Evolutionary conservation across 2,329 filamentous ascomycete genomes (phyloP).

Genomic region (Arthrobotrys entomopaga): DNA sequence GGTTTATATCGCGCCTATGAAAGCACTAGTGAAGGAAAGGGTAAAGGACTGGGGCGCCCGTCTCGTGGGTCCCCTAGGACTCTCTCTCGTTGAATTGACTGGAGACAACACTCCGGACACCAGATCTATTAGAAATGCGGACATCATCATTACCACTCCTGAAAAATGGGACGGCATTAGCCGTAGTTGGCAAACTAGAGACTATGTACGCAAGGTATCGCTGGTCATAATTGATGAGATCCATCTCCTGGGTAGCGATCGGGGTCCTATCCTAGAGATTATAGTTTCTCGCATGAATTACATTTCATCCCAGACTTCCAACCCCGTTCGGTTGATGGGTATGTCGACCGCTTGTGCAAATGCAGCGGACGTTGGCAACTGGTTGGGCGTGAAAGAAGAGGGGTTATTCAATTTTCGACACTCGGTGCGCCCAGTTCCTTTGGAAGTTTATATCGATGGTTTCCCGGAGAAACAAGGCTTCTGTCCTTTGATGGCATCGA

Average conservation of each 20-base stretch:
- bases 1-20: conserved; percentile 99
- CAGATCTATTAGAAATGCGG: conserved; percentile 90
- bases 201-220: conserved; percentile 93
- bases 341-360: conserved; percentile 99
- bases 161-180: conserved; percentile 99
- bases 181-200: conserved; percentile 97
- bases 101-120: conserved; percentile 98
- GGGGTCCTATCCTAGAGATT: conserved; percentile 91
- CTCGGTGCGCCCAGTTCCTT: conserved; percentile 91
- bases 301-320: conserved; percentile 92
- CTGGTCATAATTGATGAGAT: conserved; percentile 99
- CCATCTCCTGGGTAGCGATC: conserved; percentile 92
- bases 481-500: conserved; percentile 97
- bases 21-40: conserved; percentile 93
- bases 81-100: conserved; percentile 94
- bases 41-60: conserved; percentile 93
- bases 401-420: conserved; percentile 94
- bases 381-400: conserved; percentile 90
- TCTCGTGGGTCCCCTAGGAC: conserved; percentile 80
- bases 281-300: conserved; percentile 97
- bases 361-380: conserved; percentile 90
- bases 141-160: conserved; percentile 98
- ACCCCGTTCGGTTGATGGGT: conserved; percentile 87
- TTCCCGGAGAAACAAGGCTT: conserved; percentile 96
- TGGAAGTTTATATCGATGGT: conserved; percentile 97